A percentile compares a stretch with the other conserved stretches of the same genome.
phyloP scores from a whole-genome alignment of 805 yeast genomes.

The Barnettozyma sp. region DNA sequence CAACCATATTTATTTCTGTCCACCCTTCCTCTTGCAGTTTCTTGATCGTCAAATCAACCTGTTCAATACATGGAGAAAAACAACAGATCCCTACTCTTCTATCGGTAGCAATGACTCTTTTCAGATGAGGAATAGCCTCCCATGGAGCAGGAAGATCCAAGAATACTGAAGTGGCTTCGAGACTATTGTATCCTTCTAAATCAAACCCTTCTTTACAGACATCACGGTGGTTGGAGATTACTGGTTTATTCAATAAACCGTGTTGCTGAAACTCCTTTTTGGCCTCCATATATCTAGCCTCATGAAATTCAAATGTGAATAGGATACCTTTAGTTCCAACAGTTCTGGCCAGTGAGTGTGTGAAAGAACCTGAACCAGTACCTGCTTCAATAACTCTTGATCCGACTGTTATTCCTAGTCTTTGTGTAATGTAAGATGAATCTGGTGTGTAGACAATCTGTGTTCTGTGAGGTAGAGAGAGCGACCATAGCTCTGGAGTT shows the following conservation, averaged over 20 bases:
- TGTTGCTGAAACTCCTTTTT: slow-evolving; percentile 68
- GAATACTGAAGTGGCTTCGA: slow-evolving; percentile 72
- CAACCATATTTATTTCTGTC: slow-evolving; percentile 87
- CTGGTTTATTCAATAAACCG: slow-evolving; percentile 42
- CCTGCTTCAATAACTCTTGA: slow-evolving; percentile 91
- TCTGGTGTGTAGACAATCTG: slow-evolving; percentile 97
- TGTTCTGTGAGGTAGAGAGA: slow-evolving; percentile 94
- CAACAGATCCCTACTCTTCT: slow-evolving; percentile 75
- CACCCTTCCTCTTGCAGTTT: slow-evolving; percentile 73
- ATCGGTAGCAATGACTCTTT: slow-evolving; percentile 44
- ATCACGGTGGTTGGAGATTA: slow-evolving; percentile 80
- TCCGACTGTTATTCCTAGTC: slow-evolving; percentile 68
- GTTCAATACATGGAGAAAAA: slow-evolving; percentile 97
- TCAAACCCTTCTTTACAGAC: slow-evolving; percentile 86
- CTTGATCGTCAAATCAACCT: slow-evolving; percentile 80
- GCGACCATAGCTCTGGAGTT: slow-evolving; percentile 92
- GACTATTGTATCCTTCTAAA: slow-evolving; percentile 31
- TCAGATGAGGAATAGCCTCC: slow-evolving; percentile 80
- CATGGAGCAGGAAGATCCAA: slow-evolving; percentile 95
- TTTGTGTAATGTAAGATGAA: slow-evolving; percentile 81
- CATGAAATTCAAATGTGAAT: slow-evolving; percentile 88
- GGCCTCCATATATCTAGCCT: slow-evolving; percentile 77
- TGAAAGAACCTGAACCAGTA: slow-evolving; percentile 94
- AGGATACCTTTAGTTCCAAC: slow-evolving; percentile 49
- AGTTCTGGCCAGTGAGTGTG: slow-evolving; percentile 86